Base-by-base conservation (phyloP, 2,329 filamentous ascomycete species). In the Aspergillus eucalypticola region DNA sequence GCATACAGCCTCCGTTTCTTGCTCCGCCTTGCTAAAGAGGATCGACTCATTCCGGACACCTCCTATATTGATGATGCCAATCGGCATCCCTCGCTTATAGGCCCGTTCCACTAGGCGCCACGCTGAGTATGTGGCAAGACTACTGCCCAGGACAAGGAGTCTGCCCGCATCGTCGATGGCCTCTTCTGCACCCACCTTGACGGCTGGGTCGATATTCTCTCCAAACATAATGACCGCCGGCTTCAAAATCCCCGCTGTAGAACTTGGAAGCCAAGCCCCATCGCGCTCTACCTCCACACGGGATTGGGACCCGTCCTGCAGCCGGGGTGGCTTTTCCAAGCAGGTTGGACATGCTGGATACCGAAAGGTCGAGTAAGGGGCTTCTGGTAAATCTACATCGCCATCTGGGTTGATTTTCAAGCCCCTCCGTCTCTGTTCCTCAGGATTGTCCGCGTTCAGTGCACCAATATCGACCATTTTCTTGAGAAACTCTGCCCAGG, bases 211-310 rank as follows among this genome's bases (percentile, higher is more conserved):
- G 53, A 98, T 96, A 61, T 87, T 93, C 76, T 98, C 95, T 15
- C 95, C 95, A 74, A 98, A 98, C 92, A 98, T 97, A 68, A 93
- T 88, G 2, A 99, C 93, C 0, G 91, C 91, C 3, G 95, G 95
- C 72, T 98, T 98, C 58, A 99, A 75, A 39, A 98, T 86, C 2
- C 94, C 95, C 0, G 87, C 91, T 2, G 84, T 87, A 66, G 86
- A 88, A 0, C 79, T 78, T 5, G 82, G 68, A 41, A 81, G 78
- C 91, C 89, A 96, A 0, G 92, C 94, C 0, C 94, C 94, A 56
- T 97, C 92, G 1, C 72, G 68, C 69, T 97, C 94, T 11, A 90
- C 84, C 63, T 90, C 81, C 1, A 97, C 88, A 25, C 75, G 78
- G 17, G 83, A 81, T 61, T 71, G 77, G 2, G 79, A 81, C 3